Base-by-base conservation (phyloP, 768 basidiomycete species). In the Suillus placidus region DNA sequence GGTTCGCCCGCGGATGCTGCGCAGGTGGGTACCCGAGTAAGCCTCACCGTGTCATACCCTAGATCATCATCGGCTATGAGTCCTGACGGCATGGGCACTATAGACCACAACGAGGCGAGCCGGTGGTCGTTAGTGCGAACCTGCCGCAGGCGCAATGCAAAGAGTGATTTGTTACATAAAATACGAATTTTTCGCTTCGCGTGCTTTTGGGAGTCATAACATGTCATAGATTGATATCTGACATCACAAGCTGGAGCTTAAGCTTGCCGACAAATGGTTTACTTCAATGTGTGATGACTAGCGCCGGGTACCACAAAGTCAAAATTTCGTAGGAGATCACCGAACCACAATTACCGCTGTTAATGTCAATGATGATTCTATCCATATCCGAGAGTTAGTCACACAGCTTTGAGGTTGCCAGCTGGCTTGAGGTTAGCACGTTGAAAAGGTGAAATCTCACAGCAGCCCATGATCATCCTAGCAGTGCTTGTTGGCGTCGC, bases 351-450 rank as follows among this genome's bases (percentile, higher is more conserved):
- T 58, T 58, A 38, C 37, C 37, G 57, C 38, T 23, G 16, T 18
- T 10, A 26, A 40, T 26, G 6, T 26, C 9, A 40, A 18, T 14
- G 1, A 26, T 18, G 37, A 30, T 18, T 40, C 37, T 38, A 58
- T 38, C 16, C 38, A 57, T 23, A 40, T 40, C 23, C 57, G 57
- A 40, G 23, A 26, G 9, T 8, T 40, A 40, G 57, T 26, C 37
- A 26, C 37, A 40, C 56, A 37, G 56, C 57, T 57, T 37, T n/a
- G 23, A 20, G 1, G 56, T 23, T 23, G 18, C 16, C 23, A 26
- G 37, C 38, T 58, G 37, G 16, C 37, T 58, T 16, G 37, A 58
- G 57, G 57, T 30, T 38, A 26, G 40, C 57, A 58, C 57, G 57
- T 58, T 57, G 56, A 37, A 35, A 57, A 35, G 32, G 10, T 56